A percentile compares a stretch with the other conserved stretches of the same genome.
These are phyloP conservation scores for Curvularia hawaiiensis DNA, from an alignment of 2,329 filamentous ascomycete genomes.

Conservation along the genomic window DNA sequence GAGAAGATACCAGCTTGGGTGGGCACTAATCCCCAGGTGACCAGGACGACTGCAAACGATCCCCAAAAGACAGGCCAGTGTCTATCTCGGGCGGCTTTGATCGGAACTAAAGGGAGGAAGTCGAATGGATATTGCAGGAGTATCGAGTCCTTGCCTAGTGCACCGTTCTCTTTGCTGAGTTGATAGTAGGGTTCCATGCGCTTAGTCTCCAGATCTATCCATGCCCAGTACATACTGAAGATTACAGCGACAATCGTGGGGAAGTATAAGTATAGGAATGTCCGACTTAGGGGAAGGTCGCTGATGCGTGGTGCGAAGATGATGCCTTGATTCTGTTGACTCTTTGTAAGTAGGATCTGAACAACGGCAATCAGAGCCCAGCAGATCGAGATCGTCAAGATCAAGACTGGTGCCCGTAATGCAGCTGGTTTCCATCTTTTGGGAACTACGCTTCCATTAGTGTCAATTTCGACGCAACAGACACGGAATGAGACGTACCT, in stretches of 20 bases:
- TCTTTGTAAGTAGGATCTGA: slow-evolving; percentile 53
- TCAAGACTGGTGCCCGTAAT: slow-evolving; percentile 21
- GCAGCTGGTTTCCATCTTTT: slow-evolving; percentile 28
- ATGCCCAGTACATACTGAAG: slow-evolving; percentile 63
- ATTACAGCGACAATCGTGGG: slow-evolving; percentile 61
- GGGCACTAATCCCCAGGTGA: slow-evolving; percentile 63
- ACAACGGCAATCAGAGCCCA: slow-evolving; percentile 50
- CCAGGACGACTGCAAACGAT: slow-evolving; percentile 54
- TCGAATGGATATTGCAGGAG: slow-evolving; percentile 62
- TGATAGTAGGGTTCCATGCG: slow-evolving; percentile 66
- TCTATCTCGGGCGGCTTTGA: slow-evolving; percentile 30
- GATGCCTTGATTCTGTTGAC: slow-evolving; percentile 51
- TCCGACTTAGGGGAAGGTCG: slow-evolving; percentile 49
- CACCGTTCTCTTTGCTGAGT: slow-evolving; percentile 55
- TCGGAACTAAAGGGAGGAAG: slow-evolving; percentile 49
- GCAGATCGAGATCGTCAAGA: slow-evolving; percentile 18
- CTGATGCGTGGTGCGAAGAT: slow-evolving; percentile 45
- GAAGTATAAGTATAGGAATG: slow-evolving; percentile 55
- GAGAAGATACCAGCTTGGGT: slow-evolving; percentile 61
- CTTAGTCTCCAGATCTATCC: slow-evolving; percentile 65
- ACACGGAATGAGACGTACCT: not conserved
- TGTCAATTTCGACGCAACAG: not conserved
- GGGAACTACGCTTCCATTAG: not conserved
- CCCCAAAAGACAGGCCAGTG: slow-evolving; percentile 62
- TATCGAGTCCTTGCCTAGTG: slow-evolving; percentile 53